Conservation (phyloP, 371 early-diverging fungal genomes). For the Entomophthora muscae region DNA sequence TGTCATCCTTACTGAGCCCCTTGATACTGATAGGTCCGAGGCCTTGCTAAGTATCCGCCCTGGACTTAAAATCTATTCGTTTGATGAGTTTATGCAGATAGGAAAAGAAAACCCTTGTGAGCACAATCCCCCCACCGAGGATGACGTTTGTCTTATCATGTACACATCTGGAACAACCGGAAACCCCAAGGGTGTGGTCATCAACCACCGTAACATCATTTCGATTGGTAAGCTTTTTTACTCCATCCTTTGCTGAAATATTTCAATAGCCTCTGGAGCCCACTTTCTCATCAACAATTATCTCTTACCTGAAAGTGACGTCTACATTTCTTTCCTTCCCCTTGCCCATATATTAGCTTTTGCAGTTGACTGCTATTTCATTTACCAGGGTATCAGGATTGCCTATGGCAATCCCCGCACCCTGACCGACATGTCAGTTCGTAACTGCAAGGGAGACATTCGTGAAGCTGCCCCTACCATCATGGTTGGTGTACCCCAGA, state of each 20-base stretch:
- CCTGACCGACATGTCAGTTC: slow-evolving; percentile 74
- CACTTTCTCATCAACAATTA: slow-evolving; percentile 18
- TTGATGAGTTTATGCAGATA: slow-evolving; percentile 36
- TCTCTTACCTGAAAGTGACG: slow-evolving; percentile 23
- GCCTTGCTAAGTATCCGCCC: slow-evolving; percentile 16
- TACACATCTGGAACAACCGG: slow-evolving; percentile 95
- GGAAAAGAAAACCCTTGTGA: slow-evolving; percentile 44
- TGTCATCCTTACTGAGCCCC: slow-evolving; percentile 60
- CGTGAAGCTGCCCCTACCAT: slow-evolving; percentile 79
- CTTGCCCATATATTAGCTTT: slow-evolving; percentile 86
- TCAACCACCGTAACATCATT: slow-evolving; percentile 75
- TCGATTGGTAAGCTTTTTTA: slow-evolving; percentile 29
- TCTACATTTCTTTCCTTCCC: slow-evolving; percentile 82
- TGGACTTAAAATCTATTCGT: slow-evolving; percentile 24
- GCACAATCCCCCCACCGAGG: slow-evolving; percentile 39
- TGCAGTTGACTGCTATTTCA: slow-evolving; percentile 51
- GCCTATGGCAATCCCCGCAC: slow-evolving; percentile 84
- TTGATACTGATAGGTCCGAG: slow-evolving; percentile 22
- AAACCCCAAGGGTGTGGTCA: slow-evolving; percentile 72
- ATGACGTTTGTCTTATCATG: slow-evolving; percentile 80
- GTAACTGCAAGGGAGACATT: slow-evolving; percentile 89
- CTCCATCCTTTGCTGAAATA: neutral
- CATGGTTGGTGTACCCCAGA: slow-evolving; percentile 84
- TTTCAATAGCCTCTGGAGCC: slow-evolving; percentile 32
- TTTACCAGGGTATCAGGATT: slow-evolving; percentile 57